phyloP scores from a whole-genome alignment of 2,329 filamentous ascomycete species.

The Fusarium sp. region DNA sequence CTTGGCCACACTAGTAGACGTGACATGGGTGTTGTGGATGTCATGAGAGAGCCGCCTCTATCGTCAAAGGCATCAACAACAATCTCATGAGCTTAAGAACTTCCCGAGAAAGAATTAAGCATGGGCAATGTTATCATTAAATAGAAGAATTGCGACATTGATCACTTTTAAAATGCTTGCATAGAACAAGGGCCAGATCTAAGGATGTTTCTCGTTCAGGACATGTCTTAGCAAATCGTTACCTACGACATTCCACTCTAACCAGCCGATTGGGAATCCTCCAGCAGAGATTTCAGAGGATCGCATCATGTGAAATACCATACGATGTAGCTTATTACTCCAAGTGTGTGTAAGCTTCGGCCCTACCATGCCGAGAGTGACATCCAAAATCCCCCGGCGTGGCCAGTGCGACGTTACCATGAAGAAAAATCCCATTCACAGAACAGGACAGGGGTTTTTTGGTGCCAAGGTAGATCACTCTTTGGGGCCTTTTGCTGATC shows the following conservation, averaged over 20 bases:
- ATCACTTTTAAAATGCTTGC: neutral
- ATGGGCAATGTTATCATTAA: conserved; percentile 23
- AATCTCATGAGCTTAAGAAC: neutral
- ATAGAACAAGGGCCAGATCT: neutral
- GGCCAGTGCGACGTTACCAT: too few species aligned
- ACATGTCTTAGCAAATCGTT: conserved; percentile 6
- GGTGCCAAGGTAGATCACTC: conserved; percentile 7
- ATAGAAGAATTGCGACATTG: conserved; percentile 23
- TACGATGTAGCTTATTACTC: too few species aligned
- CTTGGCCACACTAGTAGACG: conserved; percentile 24
- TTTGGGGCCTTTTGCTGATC: neutral
- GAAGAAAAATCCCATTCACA: too few species aligned
- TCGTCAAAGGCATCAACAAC: neutral
- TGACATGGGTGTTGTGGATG: neutral
- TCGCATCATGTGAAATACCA: too few species aligned
- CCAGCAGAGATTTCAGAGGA: conserved; percentile 14
- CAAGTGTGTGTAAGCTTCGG: too few species aligned
- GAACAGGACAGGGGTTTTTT: neutral
- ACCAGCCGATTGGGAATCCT: conserved; percentile 5
- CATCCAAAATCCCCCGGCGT: too few species aligned
- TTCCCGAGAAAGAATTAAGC: neutral
- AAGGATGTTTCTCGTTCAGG: neutral
- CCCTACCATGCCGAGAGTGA: too few species aligned
- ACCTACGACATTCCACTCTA: neutral
- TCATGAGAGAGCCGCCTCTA: conserved; percentile 5